These are phyloP conservation scores for Cytidiella melzeri DNA, from an alignment of 768 basidiomycete species.

Conservation along the genomic window DNA sequence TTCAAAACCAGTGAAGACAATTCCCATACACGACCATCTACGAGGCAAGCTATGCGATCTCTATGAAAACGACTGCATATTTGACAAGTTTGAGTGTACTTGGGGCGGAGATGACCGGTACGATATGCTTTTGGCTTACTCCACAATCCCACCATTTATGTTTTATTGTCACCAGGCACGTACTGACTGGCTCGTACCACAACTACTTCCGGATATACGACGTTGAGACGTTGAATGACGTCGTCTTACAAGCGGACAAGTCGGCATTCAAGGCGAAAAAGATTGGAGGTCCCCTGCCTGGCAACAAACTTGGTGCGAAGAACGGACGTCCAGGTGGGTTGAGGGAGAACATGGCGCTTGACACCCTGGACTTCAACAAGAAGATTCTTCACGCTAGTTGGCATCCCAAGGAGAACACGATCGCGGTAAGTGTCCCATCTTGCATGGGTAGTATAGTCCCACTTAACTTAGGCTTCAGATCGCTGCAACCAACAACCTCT, in stretches of 20 bases:
- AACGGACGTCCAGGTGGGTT: slow-evolving; percentile 74
- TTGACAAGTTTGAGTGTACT: slow-evolving; percentile 99
- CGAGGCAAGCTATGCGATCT: slow-evolving; percentile 96
- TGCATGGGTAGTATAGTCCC: slow-evolving; percentile 2
- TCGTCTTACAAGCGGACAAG: slow-evolving; percentile 97
- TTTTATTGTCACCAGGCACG: slow-evolving; percentile 52
- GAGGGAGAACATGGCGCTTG: slow-evolving; percentile 83
- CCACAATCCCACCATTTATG: slow-evolving; percentile 8
- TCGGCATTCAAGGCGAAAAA: slow-evolving; percentile 99
- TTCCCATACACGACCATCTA: slow-evolving; percentile 97
- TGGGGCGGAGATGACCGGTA: slow-evolving; percentile 96
- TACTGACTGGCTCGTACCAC: slow-evolving; percentile 99
- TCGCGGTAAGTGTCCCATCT: slow-evolving; percentile 61
- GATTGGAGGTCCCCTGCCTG: slow-evolving; percentile 81
- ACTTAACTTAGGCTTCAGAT: slow-evolving; percentile 44
- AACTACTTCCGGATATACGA: slow-evolving; percentile 99
- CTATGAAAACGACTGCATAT: slow-evolving; percentile 99
- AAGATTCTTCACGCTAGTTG: slow-evolving; percentile 95
- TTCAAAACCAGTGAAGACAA: slow-evolving; percentile 90
- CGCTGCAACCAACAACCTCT: slow-evolving; percentile 95
- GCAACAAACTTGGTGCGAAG: slow-evolving; percentile 58
- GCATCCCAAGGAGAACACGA: slow-evolving; percentile 98
- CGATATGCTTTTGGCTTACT: slow-evolving; percentile 33
- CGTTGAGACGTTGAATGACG: slow-evolving; percentile 74
- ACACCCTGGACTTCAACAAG: slow-evolving; percentile 91